A percentile compares a stretch with the other conserved stretches of the same genome.
These are phyloP conservation scores for Linum tenue DNA, from an alignment of 345 rosid genomes.

Conservation along the genomic window DNA sequence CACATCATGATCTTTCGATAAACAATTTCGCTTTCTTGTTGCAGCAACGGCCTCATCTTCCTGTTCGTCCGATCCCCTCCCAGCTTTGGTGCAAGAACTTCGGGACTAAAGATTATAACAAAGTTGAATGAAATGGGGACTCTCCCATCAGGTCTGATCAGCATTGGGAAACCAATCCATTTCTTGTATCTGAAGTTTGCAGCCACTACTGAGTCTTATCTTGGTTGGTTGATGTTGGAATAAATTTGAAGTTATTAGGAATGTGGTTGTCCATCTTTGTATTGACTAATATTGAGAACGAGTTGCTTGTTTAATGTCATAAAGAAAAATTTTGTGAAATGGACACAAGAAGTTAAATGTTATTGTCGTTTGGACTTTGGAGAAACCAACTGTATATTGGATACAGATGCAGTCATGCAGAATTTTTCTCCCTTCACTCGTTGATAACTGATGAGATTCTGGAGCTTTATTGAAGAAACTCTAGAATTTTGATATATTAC, in stretches of 20 bases:
- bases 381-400: too few relatives aligned
- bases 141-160: constrained; percentile 5
- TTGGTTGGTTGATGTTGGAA: constrained; percentile 7
- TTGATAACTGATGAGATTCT: too few relatives aligned
- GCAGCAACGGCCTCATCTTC: constrained; percentile 98
- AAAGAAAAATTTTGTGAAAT: neutral
- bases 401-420: too few relatives aligned
- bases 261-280: neutral
- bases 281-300: neutral
- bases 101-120: constrained; percentile 68
- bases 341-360: neutral
- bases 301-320: neutral
- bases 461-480: too few relatives aligned
- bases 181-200: constrained; percentile 2
- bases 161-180: constrained; percentile 2
- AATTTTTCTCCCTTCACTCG: too few relatives aligned
- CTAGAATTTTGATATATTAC: too few relatives aligned
- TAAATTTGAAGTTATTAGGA: neutral
- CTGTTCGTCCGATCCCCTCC: constrained; percentile 93
- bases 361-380: neutral
- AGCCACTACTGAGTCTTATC: neutral
- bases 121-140: constrained; percentile 11
- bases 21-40: constrained; percentile 7
- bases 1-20: neutral
- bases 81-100: constrained; percentile 99